Evolutionary conservation across 176 grass and related monocot species (phyloP), one percentile per base, ranked within the genome.

Genomic region (Bonia amplexicaulis): DNA sequence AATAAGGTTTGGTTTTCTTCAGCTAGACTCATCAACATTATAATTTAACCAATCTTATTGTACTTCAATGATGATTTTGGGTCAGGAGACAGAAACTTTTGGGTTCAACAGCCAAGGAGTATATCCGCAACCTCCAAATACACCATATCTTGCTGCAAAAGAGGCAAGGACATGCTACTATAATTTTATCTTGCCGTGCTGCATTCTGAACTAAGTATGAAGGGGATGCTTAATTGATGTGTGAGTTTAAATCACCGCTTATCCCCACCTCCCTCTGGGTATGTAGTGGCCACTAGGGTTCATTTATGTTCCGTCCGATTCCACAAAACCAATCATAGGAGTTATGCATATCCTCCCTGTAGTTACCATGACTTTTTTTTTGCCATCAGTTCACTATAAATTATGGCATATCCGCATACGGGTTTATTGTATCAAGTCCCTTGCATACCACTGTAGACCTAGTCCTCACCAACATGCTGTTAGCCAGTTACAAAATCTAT

Each of bases 21-120:
- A 22, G 58, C 13, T 68, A 39, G 26, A 55, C 61, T 85, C 74
- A 55, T 88, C 41, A 4, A 53, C 39, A 45, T 54, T 61, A 62
- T 63, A 49, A 59, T 60, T 66, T 27, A 42, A 69, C 17, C 7
- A 48, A 70, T 81, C 48, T 69, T 70, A 70, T 27, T 70, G 79
- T 81, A 68, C 49, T 81, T 69, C 49, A 81, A 49, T 81, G 53
- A 57, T 81, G 79, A 57, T 77, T 73, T 45, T 80, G 47, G 85
- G 51, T 45, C 52, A 94, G 92, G 82, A 89, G 60, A 78, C 68
- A 16, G 86, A 88, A 44, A 66, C 79, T 57, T 71, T 87, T 85
- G 80, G 84, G 71, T 91, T 91, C 80, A 86, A 86, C 84, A 84
- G 79, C 79, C 92, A 91, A 76, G 92, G 89, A 79, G 64, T 91